phyloP scores from a whole-genome alignment of 148 eudicot genomes.

The Nyssa sinensis region DNA sequence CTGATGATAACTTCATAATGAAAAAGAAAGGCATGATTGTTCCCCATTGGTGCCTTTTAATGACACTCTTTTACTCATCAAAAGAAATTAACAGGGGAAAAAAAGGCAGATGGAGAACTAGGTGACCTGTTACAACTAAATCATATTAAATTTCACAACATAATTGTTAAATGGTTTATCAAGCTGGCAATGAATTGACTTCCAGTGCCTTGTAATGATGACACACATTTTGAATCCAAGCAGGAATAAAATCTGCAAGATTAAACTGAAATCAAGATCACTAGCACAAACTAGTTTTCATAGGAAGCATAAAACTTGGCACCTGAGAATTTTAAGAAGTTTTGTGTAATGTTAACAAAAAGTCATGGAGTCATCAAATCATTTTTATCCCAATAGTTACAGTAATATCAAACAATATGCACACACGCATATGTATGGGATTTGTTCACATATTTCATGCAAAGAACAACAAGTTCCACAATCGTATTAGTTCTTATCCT shows the following conservation, averaged over 20 bases:
- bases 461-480: not conserved
- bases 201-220: not conserved
- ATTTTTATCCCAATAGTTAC: not conserved
- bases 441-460: not conserved
- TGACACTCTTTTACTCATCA: too few relatives aligned
- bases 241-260: not conserved
- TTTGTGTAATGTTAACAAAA: not conserved
- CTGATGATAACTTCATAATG: not conserved
- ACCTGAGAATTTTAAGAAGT: not conserved
- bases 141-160: not conserved
- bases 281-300: not conserved
- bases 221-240: not conserved
- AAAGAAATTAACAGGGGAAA: too few relatives aligned
- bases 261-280: not conserved
- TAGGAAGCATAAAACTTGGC: constrained; percentile 1
- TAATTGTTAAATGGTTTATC: too few relatives aligned
- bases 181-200: not conserved
- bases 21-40: too few relatives aligned
- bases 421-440: too few relatives aligned
- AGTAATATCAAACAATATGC: too few relatives aligned
- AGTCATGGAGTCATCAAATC: not conserved
- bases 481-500: not conserved
- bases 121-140: not conserved
- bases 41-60: too few relatives aligned
- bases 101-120: not conserved